phyloP scores from a whole-genome alignment of 1,284 basidiomycete species.

The Irpex sp. region DNA sequence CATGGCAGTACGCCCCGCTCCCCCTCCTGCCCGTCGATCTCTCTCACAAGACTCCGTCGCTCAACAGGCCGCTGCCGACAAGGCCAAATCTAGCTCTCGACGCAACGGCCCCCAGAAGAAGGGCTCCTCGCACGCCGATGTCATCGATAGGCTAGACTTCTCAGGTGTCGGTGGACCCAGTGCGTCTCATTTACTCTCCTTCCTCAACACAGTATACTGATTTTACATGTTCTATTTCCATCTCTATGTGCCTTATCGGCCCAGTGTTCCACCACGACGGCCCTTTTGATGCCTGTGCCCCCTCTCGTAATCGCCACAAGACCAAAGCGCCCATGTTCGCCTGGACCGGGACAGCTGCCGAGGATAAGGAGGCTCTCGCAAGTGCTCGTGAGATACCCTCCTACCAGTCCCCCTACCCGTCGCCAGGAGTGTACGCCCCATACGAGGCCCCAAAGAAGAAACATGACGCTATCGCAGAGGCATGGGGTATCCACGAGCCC shows the following conservation, averaged over 20 bases:
- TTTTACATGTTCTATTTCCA: slow-evolving; percentile 10
- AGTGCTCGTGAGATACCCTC: slow-evolving; percentile 30
- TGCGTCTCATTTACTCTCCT: slow-evolving; percentile 34
- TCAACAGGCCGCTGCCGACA: slow-evolving; percentile 42
- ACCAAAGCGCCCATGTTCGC: slow-evolving; percentile 79
- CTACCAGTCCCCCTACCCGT: slow-evolving; percentile 47
- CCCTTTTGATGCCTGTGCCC: slow-evolving; percentile 84
- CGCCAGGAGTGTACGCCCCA: slow-evolving; percentile 46
- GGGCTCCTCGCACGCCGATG: slow-evolving; percentile 65
- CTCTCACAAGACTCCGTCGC: slow-evolving; percentile 65
- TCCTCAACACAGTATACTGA: slow-evolving; percentile 8
- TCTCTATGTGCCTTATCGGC: slow-evolving; percentile 11
- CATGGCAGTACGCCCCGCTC: slow-evolving; percentile 27
- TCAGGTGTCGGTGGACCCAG: slow-evolving; percentile 67
- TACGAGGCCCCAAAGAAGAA: slow-evolving; percentile 69
- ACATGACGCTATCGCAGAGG: slow-evolving; percentile 78
- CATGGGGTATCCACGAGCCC: slow-evolving; percentile 85
- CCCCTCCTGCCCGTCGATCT: slow-evolving; percentile 53
- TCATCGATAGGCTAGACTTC: slow-evolving; percentile 63
- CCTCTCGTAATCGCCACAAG: slow-evolving; percentile 77
- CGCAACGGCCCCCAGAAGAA: slow-evolving; percentile 57
- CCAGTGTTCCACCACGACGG: slow-evolving; percentile 87
- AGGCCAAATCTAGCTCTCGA: slow-evolving; percentile 45
- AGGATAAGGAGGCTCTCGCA: slow-evolving; percentile 32
- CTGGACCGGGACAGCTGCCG: slow-evolving; percentile 54